Conservation (phyloP, 768 basidiomycete genomes). For the Dacryopinax spathularia region DNA sequence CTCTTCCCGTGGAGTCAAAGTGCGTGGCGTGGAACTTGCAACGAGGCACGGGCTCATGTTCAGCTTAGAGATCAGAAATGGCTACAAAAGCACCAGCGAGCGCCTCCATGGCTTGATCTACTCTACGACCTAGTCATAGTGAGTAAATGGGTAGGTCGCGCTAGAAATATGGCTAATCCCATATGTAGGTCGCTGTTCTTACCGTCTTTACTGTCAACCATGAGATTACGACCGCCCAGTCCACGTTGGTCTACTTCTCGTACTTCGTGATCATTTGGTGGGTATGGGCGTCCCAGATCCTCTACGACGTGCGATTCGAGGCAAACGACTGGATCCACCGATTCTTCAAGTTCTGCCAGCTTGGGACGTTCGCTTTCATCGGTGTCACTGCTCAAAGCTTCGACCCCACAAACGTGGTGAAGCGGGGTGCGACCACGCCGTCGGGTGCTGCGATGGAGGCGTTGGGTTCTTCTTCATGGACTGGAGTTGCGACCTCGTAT, state of each 20-base stretch:
- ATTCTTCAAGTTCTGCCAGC: slow-evolving; percentile 5
- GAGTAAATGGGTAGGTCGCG: background rate
- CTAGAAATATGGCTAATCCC: too few relatives aligned
- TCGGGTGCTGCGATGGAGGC: background rate
- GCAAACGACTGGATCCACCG: slow-evolving; percentile 8
- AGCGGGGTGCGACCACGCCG: background rate
- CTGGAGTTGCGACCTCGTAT: background rate
- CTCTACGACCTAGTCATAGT: background rate
- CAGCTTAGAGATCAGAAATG: background rate
- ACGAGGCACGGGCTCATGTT: background rate
- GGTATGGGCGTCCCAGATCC: slow-evolving; percentile 7
- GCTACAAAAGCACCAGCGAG: background rate
- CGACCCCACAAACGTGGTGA: slow-evolving; percentile 1
- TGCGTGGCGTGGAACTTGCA: background rate
- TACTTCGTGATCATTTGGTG: slow-evolving; percentile 9
- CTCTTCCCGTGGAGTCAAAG: background rate
- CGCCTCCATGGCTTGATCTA: background rate
- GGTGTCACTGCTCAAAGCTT: slow-evolving; percentile 4
- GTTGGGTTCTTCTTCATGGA: background rate
- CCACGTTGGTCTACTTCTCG: slow-evolving; percentile 1
- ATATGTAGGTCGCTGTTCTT: background rate
- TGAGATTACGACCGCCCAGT: background rate
- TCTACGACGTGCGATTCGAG: slow-evolving; percentile 6
- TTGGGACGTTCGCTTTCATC: background rate
- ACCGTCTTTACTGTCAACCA: background rate